Base-by-base conservation (phyloP, 139 green algal genomes). In the Edaphochlamys debaryana region DNA sequence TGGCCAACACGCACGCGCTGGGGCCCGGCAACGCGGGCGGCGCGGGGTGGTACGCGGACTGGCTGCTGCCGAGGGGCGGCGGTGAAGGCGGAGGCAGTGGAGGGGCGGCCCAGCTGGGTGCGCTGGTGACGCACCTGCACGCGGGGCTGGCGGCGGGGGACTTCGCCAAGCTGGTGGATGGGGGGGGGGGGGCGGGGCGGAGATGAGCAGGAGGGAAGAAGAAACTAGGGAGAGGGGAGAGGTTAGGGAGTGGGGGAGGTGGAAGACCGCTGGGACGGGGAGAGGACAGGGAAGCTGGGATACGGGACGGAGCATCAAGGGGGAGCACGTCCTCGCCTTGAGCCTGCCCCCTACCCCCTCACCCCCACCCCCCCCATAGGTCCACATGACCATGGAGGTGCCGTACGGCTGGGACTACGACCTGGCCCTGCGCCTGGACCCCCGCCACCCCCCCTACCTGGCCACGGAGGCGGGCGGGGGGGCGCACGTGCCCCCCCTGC, bases 371-470 rank as follows among this genome's bases (percentile, higher is more conserved):
- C 56, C 23, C 25, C 2, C 56, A n/a, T n/a, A 63, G 56, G 56
- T 72, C 27, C 60, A 71, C 36, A 56, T 81, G 9, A 60, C n/a
- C 13, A 41, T 81, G 38, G 75, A 71, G 41, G 60, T 81, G 75
- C 75, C 75, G 17, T 34, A 62, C 60, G 75, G 75, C n/a, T 81
- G 75, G 75, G 73, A 80, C 37, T 69, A 38, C 41, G 73, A 69
- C 58, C 34, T 69, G 5, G 73, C 56, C 32, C 37, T 41, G 27
- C 27, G 27, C 7, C 29, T 69, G 13, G 29, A 37, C 17, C 37
- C 37, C 56, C 37, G 66, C 50, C 30, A 34, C 20, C 37, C 73
- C 27, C 73, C 75, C 32, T 81, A 81, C 75, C 58, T 81, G 40
- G 75, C n/a, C 36, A 81, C 75, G 23, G 41, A 56, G 30, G 27